phyloP scores from a whole-genome alignment of 345 rosid species.

The Hibiscus mutabilis region DNA sequence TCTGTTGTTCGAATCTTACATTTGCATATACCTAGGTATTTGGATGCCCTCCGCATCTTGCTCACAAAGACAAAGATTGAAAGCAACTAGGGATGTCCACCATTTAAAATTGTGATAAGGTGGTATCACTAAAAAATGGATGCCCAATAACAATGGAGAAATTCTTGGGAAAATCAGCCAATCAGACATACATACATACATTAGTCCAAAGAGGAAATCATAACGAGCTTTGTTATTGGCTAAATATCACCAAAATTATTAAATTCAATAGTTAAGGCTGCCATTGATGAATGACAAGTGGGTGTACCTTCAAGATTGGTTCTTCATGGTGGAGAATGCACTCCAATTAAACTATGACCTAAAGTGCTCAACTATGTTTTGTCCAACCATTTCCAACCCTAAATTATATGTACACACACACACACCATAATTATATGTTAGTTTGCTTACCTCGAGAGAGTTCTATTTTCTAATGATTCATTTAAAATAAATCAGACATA shows the following conservation, averaged over 20 bases:
- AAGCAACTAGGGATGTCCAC: neutral
- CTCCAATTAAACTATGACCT: neutral
- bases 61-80: constrained; percentile 1
- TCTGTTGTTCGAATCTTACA: too few species aligned
- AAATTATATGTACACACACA: too few species aligned
- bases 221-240: neutral
- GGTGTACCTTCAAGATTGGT: neutral
- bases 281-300: neutral
- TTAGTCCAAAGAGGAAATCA: neutral
- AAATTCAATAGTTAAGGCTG: neutral
- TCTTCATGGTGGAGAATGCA: neutral
- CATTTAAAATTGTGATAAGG: neutral
- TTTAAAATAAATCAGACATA: too few species aligned
- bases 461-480: too few species aligned
- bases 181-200: neutral
- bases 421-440: too few species aligned
- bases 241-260: neutral
- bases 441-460: too few species aligned
- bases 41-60: neutral
- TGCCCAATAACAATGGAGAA: neutral
- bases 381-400: neutral
- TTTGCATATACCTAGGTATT: neutral
- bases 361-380: neutral
- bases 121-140: neutral
- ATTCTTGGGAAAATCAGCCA: neutral